Conservation (phyloP, 140 eudicot genomes). For the Erigeron philadelphicus region DNA sequence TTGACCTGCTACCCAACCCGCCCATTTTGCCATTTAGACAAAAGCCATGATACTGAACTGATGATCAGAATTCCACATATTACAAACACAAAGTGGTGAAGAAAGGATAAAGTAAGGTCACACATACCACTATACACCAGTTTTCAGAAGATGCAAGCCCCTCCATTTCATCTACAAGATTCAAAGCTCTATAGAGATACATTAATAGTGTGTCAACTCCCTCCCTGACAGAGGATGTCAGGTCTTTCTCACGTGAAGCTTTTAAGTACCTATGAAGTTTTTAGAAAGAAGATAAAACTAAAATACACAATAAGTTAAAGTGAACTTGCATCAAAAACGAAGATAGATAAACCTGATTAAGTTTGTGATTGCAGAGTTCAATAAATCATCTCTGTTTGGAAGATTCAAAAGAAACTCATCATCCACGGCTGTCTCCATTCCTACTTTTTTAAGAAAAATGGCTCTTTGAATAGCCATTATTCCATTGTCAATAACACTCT, state of each 20-base stretch:
- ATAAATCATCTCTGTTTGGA: slow-evolving; percentile 66
- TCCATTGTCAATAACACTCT: slow-evolving; percentile 87
- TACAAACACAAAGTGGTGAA: not conserved
- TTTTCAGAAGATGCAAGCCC: slow-evolving; percentile 89
- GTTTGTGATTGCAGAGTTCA: slow-evolving; percentile 76
- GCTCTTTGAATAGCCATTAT: slow-evolving; percentile 86
- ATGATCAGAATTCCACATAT: slow-evolving; percentile 2
- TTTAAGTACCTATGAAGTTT: slow-evolving; percentile 52
- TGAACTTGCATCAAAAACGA: not conserved
- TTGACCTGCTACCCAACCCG: not conserved
- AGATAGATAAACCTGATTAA: slow-evolving; percentile 56
- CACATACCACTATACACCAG: slow-evolving; percentile 84
- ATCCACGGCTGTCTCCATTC: slow-evolving; percentile 80
- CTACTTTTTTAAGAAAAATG: slow-evolving; percentile 79
- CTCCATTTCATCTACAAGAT: slow-evolving; percentile 90
- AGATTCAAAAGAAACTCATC: slow-evolving; percentile 68
- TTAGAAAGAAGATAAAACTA: not conserved
- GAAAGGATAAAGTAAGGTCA: slow-evolving; percentile 21
- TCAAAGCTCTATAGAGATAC: slow-evolving; percentile 85
- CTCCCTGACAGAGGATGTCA: slow-evolving; percentile 60
- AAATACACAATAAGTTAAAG: not conserved
- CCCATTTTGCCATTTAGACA: not conserved
- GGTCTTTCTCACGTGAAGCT: slow-evolving; percentile 65
- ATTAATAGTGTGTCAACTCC: slow-evolving; percentile 95
- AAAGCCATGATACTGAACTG: not conserved